Conservation (phyloP, 495 filamentous ascomycete genomes). For the Mytilinidion resinicola region DNA sequence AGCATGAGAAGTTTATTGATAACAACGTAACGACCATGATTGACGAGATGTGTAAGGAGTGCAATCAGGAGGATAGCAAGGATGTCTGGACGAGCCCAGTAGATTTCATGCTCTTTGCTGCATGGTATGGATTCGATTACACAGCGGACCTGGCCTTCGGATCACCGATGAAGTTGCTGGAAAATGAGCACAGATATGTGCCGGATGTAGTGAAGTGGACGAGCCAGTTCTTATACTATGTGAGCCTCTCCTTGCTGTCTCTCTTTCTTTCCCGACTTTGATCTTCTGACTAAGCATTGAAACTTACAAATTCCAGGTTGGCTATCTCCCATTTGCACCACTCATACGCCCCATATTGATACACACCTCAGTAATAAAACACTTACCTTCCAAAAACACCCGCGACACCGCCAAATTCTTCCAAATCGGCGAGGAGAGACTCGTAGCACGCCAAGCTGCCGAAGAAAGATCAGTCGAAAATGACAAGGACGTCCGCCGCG, state of each 20-base stretch:
- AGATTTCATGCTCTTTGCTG: constrained; percentile 19
- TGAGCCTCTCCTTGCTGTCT: not conserved
- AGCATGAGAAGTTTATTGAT: constrained; percentile 16
- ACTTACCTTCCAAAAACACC: constrained; percentile 10
- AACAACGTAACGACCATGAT: constrained; percentile 7
- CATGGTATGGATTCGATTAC: constrained; percentile 29
- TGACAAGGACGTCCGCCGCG: constrained; percentile 1
- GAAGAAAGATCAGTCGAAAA: no score
- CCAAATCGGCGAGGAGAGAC: constrained; percentile 1
- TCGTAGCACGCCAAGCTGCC: constrained; percentile 1
- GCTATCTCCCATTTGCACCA: constrained; percentile 21
- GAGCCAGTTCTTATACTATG: constrained; percentile 20
- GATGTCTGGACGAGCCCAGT: constrained; percentile 14
- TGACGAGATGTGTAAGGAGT: constrained; percentile 23
- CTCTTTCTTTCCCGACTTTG: not conserved
- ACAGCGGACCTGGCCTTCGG: constrained; percentile 30
- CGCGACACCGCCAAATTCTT: constrained; percentile 15
- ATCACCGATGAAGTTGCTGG: constrained; percentile 23
- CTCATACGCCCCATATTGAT: constrained; percentile 17
- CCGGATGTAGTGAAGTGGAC: constrained; percentile 46
- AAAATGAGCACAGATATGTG: constrained; percentile 12
- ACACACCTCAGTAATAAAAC: constrained; percentile 14
- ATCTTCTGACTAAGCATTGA: not conserved
- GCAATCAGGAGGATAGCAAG: not conserved
- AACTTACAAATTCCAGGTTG: constrained; percentile 2